phyloP scores from a whole-genome alignment of 1,139 yeast species.

The Zygotorulaspora mrakii region DNA sequence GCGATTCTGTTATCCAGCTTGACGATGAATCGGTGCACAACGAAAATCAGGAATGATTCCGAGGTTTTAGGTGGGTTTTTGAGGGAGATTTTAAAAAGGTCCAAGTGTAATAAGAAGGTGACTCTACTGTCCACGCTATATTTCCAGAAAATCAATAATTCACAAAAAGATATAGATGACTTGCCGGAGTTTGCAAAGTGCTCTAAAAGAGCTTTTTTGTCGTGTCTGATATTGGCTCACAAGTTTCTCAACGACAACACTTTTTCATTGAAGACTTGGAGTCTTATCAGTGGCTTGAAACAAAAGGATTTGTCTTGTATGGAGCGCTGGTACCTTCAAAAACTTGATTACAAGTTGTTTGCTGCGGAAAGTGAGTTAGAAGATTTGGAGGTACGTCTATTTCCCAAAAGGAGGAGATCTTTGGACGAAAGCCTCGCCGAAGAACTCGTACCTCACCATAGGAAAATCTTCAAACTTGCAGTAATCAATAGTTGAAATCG shows the following conservation, averaged over 20 bases:
- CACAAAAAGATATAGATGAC: conserved; percentile 6
- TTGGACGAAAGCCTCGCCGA: too few species aligned
- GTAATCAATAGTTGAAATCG: too few species aligned
- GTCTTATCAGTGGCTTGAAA: conserved; percentile 30
- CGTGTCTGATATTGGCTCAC: conserved; percentile 33
- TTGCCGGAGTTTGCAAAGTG: conserved; percentile 34
- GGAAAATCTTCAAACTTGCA: too few species aligned
- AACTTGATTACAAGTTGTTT: conserved; percentile 27
- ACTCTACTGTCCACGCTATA: conserved; percentile 28
- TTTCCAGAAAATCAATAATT: conserved; percentile 24
- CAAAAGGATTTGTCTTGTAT: conserved; percentile 26
- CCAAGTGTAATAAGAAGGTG: conserved; percentile 28
- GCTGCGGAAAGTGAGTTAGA: conserved; percentile 15
- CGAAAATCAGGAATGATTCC: conserved; percentile 6
- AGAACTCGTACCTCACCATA: too few species aligned
- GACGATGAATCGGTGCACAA: conserved; percentile 7
- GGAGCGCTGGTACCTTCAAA: conserved; percentile 35
- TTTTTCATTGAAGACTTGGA: conserved; percentile 34
- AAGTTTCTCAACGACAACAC: conserved; percentile 35
- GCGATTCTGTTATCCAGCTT: conserved; percentile 13
- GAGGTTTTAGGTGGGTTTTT: conserved; percentile 20
- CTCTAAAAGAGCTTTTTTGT: conserved; percentile 30
- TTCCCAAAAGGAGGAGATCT: too few species aligned
- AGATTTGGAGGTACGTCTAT: conserved; percentile 14
- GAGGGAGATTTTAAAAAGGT: conserved; percentile 30